phyloP scores from a whole-genome alignment of 192 early-diverging fungal species.

The Coemansia furcata region DNA sequence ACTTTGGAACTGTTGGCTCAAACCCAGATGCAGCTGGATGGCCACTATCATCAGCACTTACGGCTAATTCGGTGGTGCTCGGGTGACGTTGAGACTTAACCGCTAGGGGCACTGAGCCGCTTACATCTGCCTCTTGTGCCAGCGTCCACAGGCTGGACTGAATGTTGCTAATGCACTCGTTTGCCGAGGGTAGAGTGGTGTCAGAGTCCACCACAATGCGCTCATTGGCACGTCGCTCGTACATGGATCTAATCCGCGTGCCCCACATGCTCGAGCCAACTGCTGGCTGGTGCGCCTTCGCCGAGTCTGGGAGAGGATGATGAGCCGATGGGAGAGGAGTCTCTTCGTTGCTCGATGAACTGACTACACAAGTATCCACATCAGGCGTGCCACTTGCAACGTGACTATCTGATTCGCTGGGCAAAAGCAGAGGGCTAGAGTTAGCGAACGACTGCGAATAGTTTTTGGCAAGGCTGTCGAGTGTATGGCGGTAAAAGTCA shows the following conservation, averaged over 20 bases:
- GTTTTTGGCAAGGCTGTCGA: not conserved
- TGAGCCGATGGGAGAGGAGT: not conserved
- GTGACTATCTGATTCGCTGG: not conserved
- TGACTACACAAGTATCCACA: not conserved
- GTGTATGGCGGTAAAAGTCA: slow-evolving; percentile 25
- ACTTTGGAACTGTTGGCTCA: slow-evolving; percentile 5
- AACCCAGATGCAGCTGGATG: slow-evolving; percentile 26
- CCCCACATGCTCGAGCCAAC: not conserved
- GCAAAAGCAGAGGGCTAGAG: slow-evolving; percentile 1
- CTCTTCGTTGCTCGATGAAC: not conserved
- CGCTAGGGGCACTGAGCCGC: slow-evolving; percentile 14
- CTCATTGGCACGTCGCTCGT: slow-evolving; percentile 10
- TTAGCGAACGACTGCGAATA: not conserved
- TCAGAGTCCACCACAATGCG: slow-evolving; percentile 2
- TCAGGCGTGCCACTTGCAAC: not conserved
- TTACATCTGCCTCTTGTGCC: slow-evolving; percentile 23
- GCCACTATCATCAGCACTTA: slow-evolving; percentile 18
- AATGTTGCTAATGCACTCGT: slow-evolving; percentile 26
- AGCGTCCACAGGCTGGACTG: slow-evolving; percentile 34
- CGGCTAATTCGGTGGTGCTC: slow-evolving; percentile 18
- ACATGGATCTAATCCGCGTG: slow-evolving; percentile 5
- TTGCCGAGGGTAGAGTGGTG: slow-evolving; percentile 18
- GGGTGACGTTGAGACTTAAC: slow-evolving; percentile 30
- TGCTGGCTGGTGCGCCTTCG: not conserved
- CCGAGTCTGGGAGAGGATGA: not conserved